Evolutionary conservation across 495 filamentous ascomycete species (phyloP).

Genomic region (Penicillium goetzii): DNA sequence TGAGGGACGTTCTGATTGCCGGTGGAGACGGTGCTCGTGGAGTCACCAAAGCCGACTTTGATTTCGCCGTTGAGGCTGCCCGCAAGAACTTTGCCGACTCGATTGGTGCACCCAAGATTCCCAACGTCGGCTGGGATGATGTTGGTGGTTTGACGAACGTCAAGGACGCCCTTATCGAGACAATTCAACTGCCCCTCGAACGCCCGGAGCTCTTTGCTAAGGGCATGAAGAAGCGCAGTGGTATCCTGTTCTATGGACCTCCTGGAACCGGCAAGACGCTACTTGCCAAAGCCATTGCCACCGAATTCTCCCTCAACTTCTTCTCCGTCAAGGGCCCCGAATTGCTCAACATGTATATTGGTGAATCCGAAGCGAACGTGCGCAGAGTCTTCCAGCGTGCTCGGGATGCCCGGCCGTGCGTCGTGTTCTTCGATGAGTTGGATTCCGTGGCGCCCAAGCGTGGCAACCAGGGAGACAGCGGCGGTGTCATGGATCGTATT

Average conservation of each 20-base stretch:
- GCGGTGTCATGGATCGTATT: conserved; percentile 98
- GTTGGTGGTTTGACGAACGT: conserved; percentile 92
- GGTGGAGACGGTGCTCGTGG: conserved; percentile 79
- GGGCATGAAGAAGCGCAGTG: conserved; percentile 98
- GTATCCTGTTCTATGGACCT: conserved; percentile 97
- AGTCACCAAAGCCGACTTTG: conserved; percentile 86
- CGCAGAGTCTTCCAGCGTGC: conserved; percentile 94
- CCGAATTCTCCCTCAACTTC: conserved; percentile 98
- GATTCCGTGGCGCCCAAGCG: conserved; percentile 97
- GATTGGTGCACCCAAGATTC: conserved; percentile 97
- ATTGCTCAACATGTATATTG: conserved; percentile 98
- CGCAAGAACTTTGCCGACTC: conserved; percentile 97
- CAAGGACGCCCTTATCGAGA: conserved; percentile 94
- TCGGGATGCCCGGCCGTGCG: conserved; percentile 91
- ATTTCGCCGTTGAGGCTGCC: conserved; percentile 86
- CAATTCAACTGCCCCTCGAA: conserved; percentile 91
- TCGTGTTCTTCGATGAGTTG: conserved; percentile 98
- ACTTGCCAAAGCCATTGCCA: conserved; percentile 96
- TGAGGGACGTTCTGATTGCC: conserved; percentile 85
- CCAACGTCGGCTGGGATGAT: conserved; percentile 94
- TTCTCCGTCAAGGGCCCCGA: conserved; percentile 98
- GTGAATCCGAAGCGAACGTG: conserved; percentile 97
- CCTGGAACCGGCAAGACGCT: conserved; percentile 97
- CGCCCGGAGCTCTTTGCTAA: conserved; percentile 94
- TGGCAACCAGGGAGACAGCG: conserved; percentile 96